phyloP scores from a whole-genome alignment of 495 filamentous ascomycete species.

The Ramalina intermedia region DNA sequence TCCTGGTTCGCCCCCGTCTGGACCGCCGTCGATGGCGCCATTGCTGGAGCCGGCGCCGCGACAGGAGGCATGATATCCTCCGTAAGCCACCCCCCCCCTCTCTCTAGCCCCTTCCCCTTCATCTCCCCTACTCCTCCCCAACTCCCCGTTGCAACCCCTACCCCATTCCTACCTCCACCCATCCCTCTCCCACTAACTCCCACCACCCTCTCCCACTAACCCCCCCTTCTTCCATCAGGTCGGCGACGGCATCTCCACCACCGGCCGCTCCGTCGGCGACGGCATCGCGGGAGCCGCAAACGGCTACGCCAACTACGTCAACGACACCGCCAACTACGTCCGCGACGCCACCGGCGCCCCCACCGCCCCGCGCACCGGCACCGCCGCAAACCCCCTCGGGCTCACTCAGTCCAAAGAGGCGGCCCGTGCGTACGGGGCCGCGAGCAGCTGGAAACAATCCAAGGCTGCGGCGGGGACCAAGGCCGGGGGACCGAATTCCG shows the following conservation, averaged over 20 bases:
- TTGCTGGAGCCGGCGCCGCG: conserved; percentile 9
- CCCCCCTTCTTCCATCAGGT: conserved; percentile 13
- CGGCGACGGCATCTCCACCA: conserved; percentile 15
- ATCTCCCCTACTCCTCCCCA: background rate
- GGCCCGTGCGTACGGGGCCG: background rate
- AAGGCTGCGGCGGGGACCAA: background rate
- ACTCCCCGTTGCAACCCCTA: no score
- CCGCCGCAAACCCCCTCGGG: conserved; percentile 28
- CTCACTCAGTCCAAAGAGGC: conserved; percentile 11
- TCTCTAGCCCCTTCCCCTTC: background rate
- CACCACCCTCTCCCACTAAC: background rate
- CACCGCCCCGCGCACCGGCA: conserved; percentile 20
- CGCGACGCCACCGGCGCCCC: conserved; percentile 28
- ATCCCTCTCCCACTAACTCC: background rate
- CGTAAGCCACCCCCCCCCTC: conserved; percentile 13
- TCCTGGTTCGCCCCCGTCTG: conserved; percentile 14
- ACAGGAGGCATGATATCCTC: background rate
- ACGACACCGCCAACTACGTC: conserved; percentile 32
- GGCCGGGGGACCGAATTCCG: background rate
- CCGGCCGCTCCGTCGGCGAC: conserved; percentile 21
- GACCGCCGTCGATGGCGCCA: conserved; percentile 10
- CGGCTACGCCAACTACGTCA: conserved; percentile 27
- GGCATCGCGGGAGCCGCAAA: conserved; percentile 24
- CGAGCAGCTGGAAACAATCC: background rate
- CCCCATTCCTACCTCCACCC: conserved; percentile 7